Evolutionary conservation across 371 early-diverging fungal species (phyloP).

Genomic region (Enterospora canceri): DNA sequence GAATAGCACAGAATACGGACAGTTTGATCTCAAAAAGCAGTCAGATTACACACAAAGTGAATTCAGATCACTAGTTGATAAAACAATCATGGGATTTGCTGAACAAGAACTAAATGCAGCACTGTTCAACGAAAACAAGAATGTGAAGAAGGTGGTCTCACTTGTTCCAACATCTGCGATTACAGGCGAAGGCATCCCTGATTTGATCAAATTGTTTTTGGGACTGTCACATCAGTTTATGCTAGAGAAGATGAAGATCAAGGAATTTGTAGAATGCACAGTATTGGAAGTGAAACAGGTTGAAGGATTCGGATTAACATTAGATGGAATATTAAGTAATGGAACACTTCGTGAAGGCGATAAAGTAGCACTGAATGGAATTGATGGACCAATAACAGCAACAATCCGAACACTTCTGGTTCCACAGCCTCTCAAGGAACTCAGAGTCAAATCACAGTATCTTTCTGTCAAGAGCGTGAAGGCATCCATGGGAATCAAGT

Average conservation of each 20-base stretch:
- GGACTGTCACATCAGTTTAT: conserved; percentile 81
- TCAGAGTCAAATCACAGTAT: conserved; percentile 70
- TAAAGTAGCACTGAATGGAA: conserved; percentile 81
- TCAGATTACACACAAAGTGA: conserved; percentile 65
- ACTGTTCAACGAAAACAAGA: conserved; percentile 84
- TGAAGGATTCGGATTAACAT: conserved; percentile 93
- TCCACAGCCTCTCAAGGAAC: conserved; percentile 91
- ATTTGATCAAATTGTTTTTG: conserved; percentile 78
- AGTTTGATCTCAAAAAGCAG: conserved; percentile 67
- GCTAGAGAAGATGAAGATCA: conserved; percentile 81
- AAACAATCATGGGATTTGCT: conserved; percentile 74
- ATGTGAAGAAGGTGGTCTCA: conserved; percentile 81
- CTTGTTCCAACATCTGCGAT: conserved; percentile 95
- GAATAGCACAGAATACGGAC: conserved; percentile 65
- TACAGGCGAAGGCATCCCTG: conserved; percentile 96
- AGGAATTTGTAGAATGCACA: conserved; percentile 86
- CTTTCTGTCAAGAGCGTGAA: conserved; percentile 85
- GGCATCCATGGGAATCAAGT: conserved; percentile 93
- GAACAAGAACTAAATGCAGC: conserved; percentile 88
- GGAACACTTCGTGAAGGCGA: conserved; percentile 91
- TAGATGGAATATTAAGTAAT: conserved; percentile 93
- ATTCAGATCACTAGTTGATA: conserved; percentile 70
- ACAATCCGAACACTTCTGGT: conserved; percentile 81
- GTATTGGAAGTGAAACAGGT: conserved; percentile 98
- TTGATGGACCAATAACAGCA: conserved; percentile 88